Evolutionary conservation across 2,329 filamentous ascomycete species (phyloP).

Genomic region (Fusarium heterosporum): DNA sequence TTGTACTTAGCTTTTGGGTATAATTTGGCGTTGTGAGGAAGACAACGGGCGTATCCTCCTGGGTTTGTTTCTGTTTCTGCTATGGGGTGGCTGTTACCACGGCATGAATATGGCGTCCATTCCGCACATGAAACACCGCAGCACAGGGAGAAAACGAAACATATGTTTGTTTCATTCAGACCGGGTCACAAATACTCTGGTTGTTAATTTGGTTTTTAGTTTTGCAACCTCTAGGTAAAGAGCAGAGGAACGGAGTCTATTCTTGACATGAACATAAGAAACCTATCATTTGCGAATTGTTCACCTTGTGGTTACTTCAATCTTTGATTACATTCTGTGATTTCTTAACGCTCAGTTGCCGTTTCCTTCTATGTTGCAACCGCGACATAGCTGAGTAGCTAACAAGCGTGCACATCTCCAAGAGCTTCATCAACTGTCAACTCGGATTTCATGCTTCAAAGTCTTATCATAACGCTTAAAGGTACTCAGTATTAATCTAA

Average conservation of each 20-base stretch:
- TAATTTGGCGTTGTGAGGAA: conserved; percentile 40
- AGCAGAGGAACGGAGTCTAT: conserved; percentile 30
- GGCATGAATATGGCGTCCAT: not conserved
- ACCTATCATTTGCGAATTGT: conserved; percentile 21
- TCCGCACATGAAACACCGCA: not conserved
- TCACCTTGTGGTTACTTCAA: not conserved
- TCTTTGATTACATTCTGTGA: not conserved
- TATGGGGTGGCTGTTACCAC: conserved; percentile 15
- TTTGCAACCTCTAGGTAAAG: conserved; percentile 1
- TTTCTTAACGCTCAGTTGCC: not conserved
- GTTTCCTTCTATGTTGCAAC: not conserved
- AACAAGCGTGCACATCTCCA: too few relatives aligned
- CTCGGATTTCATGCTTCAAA: not conserved
- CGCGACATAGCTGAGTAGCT: too few relatives aligned
- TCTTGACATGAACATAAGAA: conserved; percentile 38
- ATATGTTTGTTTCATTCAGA: conserved; percentile 18
- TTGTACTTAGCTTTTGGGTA: conserved; percentile 35
- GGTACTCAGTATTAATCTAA: conserved; percentile 31
- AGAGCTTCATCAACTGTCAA: not conserved
- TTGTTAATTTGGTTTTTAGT: conserved; percentile 21
- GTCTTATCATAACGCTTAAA: conserved; percentile 18
- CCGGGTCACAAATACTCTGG: conserved; percentile 22
- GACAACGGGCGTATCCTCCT: conserved; percentile 10
- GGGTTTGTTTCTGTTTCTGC: conserved; percentile 16
- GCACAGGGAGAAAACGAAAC: conserved; percentile 9